Base-by-base conservation (phyloP, 2,329 filamentous ascomycete genomes). In the Chrysosporium queenslandicum region DNA sequence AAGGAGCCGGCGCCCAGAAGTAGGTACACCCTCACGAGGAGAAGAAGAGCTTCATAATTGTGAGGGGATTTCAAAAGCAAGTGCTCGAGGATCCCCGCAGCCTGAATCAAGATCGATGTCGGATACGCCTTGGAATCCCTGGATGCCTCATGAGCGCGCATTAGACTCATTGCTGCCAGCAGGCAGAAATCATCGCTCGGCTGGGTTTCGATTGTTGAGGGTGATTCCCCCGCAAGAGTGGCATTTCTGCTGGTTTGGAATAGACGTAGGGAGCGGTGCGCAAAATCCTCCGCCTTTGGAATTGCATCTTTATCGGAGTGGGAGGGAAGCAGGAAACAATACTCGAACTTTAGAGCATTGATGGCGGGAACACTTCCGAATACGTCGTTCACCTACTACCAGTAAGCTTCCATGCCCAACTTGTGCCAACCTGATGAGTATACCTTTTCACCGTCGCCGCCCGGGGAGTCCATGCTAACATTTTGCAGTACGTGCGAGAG, bases 11-110 rank as follows among this genome's bases (percentile, higher is more conserved):
- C 68, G 18, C 73, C 73, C 9, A 74, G 58, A 41, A 68, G 63
- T 21, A 71, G 60, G 52, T 73, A 73, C 23, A 74, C 64, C 27
- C 71, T 66, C 6, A 73, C 65, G 25, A 75, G 62, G 14, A 73
- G 63, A 25, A 75, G 60, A 3, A 73, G 62, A 5, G 70, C 67
- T 52, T 71, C 64, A 50, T 74, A 76, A 50, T 73, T 73, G 55
- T 74, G 71, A 11, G 70, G 70, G 14, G 71, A 75, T 53, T 69
- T 66, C 18, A 63, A 52, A 6, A 71, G 55, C 5, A 73, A 61
- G 50, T 63, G 63, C 47, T 72, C 69, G 27, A 74, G 55, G 23
- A 74, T 66, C 7, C 59, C 66, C 37, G 65, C 63, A 27, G 66
- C 64, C 50, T 56, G 56, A 27, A 58, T 62, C 20, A 73, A 58